phyloP scores from a whole-genome alignment of 345 rosid genomes.

The Boechera retrofracta region DNA sequence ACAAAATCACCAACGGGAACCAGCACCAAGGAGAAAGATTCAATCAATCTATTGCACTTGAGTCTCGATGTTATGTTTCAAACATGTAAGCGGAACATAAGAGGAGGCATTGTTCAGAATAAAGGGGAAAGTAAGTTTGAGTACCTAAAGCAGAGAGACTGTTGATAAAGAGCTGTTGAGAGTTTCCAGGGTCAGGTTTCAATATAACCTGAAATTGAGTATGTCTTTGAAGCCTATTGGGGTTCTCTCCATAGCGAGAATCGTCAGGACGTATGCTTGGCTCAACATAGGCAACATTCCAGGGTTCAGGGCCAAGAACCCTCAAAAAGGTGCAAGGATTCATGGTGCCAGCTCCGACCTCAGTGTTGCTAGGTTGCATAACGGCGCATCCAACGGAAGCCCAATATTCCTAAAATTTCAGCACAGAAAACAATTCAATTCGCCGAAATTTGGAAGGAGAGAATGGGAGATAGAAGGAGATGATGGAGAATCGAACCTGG shows the following conservation, averaged over 20 bases:
- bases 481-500: constrained; percentile 54
- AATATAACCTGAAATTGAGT: constrained; percentile 98
- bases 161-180: constrained; percentile 87
- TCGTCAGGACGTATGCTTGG: constrained; percentile 98
- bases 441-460: neutral
- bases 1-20: neutral
- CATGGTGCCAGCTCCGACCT: constrained; percentile 99
- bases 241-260: constrained; percentile 96
- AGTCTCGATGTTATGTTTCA: neutral
- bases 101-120: neutral
- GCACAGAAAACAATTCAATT: neutral
- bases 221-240: constrained; percentile 95
- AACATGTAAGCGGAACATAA: neutral
- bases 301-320: constrained; percentile 97
- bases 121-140: neutral
- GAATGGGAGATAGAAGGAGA: neutral
- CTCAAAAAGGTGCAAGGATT: constrained; percentile 91
- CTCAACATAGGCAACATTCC: constrained; percentile 97
- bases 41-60: neutral
- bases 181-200: constrained; percentile 97
- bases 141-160: constrained; percentile 95
- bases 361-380: constrained; percentile 98
- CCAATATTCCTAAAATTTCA: constrained; percentile 70
- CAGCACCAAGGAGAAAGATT: neutral
- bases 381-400: constrained; percentile 96